phyloP scores from a whole-genome alignment of 345 rosid species.

The Boechera retrofracta region DNA sequence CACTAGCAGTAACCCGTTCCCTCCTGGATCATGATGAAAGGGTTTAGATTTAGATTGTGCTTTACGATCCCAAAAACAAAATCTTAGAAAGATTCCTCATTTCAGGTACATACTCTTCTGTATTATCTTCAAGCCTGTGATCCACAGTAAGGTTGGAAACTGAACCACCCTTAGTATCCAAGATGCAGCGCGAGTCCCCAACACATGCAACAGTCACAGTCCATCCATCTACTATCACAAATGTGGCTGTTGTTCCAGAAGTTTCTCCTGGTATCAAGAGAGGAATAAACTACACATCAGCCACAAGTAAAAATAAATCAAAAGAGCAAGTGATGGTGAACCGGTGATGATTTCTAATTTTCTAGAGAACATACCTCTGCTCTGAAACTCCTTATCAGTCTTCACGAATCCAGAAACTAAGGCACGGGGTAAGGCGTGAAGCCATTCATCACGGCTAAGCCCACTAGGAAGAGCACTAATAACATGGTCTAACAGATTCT shows the following conservation, averaged over 20 bases:
- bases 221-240: constrained; percentile 93
- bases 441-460: constrained; percentile 84
- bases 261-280: constrained; percentile 64
- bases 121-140: constrained; percentile 88
- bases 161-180: constrained; percentile 73
- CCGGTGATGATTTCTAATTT: too few species aligned
- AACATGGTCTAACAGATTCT: constrained; percentile 71
- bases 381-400: constrained; percentile 95
- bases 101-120: constrained; percentile 68
- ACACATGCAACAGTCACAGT: constrained; percentile 93
- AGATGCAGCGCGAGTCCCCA: constrained; percentile 90
- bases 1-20: constrained; percentile 89
- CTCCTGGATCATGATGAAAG: constrained; percentile 54
- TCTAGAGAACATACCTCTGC: constrained; percentile 55
- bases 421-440: constrained; percentile 86
- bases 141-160: constrained; percentile 84
- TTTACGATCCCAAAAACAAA: constrained; percentile 13
- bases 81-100: not conserved
- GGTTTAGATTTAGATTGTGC: constrained; percentile 9
- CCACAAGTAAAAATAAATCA: constrained; percentile 1
- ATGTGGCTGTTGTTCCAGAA: constrained; percentile 92
- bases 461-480: constrained; percentile 75
- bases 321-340: not conserved
- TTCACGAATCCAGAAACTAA: constrained; percentile 92
- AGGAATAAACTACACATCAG: constrained; percentile 37